Percentiles rank a stretch among this genome's conserved stretches.
Conservation (phyloP, 1,284 basidiomycete species). For the Naganishia sp. region DNA sequence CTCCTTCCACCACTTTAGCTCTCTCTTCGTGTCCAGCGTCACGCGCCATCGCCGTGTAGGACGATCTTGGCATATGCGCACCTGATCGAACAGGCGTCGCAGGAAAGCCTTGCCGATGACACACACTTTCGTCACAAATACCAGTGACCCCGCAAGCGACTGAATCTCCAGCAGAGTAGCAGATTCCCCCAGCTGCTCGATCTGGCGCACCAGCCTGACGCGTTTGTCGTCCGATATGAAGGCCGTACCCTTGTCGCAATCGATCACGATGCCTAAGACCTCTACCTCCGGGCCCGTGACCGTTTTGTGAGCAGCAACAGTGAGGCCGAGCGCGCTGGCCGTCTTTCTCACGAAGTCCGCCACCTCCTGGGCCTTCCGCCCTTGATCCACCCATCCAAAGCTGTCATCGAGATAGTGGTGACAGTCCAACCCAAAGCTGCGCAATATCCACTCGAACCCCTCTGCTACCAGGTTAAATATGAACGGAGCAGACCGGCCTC, state of each 20-base stretch:
- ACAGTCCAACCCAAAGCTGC: conserved; percentile 40
- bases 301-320: background rate
- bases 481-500: conserved; percentile 46
- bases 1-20: background rate
- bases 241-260: conserved; percentile 7
- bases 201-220: background rate
- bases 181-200: background rate
- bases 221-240: background rate
- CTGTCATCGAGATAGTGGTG: conserved; percentile 51
- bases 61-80: background rate
- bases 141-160: background rate
- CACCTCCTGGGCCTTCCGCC: background rate
- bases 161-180: background rate
- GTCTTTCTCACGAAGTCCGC: background rate
- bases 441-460: conserved; percentile 52
- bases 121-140: conserved; percentile 10
- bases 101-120: conserved; percentile 3
- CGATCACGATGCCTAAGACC: background rate
- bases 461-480: conserved; percentile 56
- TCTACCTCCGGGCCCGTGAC: background rate
- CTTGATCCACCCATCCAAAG: conserved; percentile 33
- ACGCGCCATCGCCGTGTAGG: background rate
- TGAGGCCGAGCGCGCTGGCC: background rate
- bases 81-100: conserved; percentile 9
- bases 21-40: background rate